Base-by-base conservation (phyloP, 176 grass and related monocot species). In the Alloteropsis semialata region DNA sequence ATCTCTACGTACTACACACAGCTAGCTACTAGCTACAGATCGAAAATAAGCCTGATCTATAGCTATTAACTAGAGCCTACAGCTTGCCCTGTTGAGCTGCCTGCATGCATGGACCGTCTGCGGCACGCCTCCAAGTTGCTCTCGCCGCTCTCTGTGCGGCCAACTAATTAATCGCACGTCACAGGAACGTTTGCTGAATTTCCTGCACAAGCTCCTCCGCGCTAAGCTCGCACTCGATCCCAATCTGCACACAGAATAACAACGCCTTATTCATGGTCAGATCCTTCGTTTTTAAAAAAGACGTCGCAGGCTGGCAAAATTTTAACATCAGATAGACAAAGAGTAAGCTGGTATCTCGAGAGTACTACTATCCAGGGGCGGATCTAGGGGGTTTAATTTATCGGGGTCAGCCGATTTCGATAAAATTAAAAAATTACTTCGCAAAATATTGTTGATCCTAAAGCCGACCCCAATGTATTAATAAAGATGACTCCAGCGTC, bases 161-260 rank as follows among this genome's bases (percentile, higher is more conserved):
- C 37, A 69, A 41, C 28, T 12, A 30, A 29, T 30, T 12, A 30
- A 29, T 38, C 30, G 41, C 14, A 69, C 41, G 65, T 90, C 30
- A 89, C 27, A 78, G 86, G 65, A 97, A 90, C 41, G 94, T 92
- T 79, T 88, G 84, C 69, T 88, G 91, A 69, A 97, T 88, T 59
- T 94, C 89, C 38, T 94, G 87, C 69, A 85, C 89, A 48, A 97
- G 91, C 65, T 94, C 94, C 79, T 97, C 91, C 9, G 89, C 87
- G 33, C 94, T 97, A 34, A 97, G 89, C 67, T 97, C 82, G 70
- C 94, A 97, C 65, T 97, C 89, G n/a, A 97, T 94, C 65, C 91
- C 94, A 42, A 97, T 97, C 94, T 97, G 94, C 25, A 56, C 21
- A 56, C 13, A 79, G 1, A 60, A 27, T 9, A 65, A 59, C 2